Evolutionary conservation across 2,329 filamentous ascomycete species (phyloP).

Genomic region (Penicillium sp.): DNA sequence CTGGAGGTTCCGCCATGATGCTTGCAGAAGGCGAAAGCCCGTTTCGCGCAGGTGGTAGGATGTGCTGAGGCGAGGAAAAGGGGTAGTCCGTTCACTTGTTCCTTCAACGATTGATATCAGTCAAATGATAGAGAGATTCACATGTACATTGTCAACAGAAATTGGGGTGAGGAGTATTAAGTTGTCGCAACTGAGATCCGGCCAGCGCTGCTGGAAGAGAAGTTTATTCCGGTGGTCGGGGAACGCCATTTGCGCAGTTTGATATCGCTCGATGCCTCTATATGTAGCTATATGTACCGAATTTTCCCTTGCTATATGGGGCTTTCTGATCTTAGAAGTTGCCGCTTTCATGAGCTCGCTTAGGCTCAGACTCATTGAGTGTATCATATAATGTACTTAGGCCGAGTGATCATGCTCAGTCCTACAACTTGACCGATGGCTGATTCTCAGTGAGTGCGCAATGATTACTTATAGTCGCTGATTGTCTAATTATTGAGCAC

Average conservation of each 20-base stretch:
- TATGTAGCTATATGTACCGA: no score
- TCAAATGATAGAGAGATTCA: not conserved
- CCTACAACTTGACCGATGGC: no score
- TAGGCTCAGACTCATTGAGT: no score
- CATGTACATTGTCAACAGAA: slow-evolving; percentile 1
- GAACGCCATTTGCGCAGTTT: slow-evolving; percentile 20
- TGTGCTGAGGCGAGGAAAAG: not conserved
- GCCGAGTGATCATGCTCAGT: no score
- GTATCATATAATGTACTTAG: no score
- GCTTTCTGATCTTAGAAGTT: no score
- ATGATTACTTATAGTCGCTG: no score
- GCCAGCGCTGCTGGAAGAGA: slow-evolving; percentile 14
- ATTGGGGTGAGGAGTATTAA: slow-evolving; percentile 15
- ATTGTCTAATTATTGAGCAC: no score
- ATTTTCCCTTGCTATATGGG: no score
- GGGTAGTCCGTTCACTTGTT: not conserved
- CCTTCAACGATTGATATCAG: not conserved
- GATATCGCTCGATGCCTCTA: not conserved
- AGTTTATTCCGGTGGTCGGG: slow-evolving; percentile 30
- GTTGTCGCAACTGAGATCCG: slow-evolving; percentile 11
- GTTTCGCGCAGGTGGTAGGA: slow-evolving; percentile 8
- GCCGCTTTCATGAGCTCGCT: no score
- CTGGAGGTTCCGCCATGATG: slow-evolving; percentile 53
- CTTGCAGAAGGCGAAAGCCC: slow-evolving; percentile 7
- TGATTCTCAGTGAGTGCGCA: no score